Base-by-base conservation (phyloP, 2,329 filamentous ascomycete species). In the Fusarium scirpi region DNA sequence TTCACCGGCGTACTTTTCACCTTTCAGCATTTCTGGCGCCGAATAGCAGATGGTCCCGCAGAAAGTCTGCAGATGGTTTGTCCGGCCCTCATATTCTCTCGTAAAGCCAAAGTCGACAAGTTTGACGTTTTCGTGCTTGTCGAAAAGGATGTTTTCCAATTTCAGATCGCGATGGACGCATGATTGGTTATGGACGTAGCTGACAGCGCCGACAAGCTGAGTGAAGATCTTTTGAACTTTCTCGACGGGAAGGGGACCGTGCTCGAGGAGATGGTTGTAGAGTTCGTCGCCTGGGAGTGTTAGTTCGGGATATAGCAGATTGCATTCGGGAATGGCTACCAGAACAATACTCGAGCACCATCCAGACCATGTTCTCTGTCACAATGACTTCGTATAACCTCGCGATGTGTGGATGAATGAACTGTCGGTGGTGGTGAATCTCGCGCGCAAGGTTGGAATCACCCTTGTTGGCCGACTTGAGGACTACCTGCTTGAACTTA, bases 41-140 rank as follows among this genome's bases (percentile, higher is more conserved):
- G 94, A 97, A 81, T 99, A 99, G 82, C 95, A 98, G 68, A 99
- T 91, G 0, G 96, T 99, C 8, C 96, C 96, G 79, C 96, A 99
- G 81, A 97, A 99, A 2, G 96, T 99, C 80, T 98, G 95, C 58
- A 99, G 83, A 77, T 98, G 95, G 79, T 94, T 98, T 30, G 93
- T 89, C 75, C 97, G 94, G 65, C 95, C 95, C 80, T 98, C 94
- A 80, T 99, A 99, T 82, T 99, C 96, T 71, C 96, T 88, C 13
- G 96, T 99, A 78, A 99, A 99, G 20, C 96, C 96, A 83, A 99
- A 99, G 79, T 99, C 96, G 73, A 97, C 95, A 65, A 99, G 84
- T 82, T 99, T 99, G 73, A 99, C 96, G 77, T 98, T 97, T 78
- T 97, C 95, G 78, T 98, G 87, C 80, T 97, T 98, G 83, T 99